phyloP scores from a whole-genome alignment of 306 rosid genomes.

The Sophora flavescens region DNA sequence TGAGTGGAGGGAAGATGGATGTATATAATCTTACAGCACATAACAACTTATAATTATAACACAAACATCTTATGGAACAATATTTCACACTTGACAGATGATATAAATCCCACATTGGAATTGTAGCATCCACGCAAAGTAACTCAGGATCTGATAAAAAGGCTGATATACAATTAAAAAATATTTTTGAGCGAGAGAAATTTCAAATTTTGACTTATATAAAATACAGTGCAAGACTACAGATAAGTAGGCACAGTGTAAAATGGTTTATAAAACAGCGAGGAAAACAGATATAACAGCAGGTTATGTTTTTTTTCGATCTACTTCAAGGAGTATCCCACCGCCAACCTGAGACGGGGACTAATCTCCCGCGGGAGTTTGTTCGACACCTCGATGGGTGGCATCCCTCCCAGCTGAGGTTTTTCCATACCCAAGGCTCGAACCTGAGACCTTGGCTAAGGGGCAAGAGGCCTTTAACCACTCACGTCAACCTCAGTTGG shows the following conservation, averaged over 20 bases:
- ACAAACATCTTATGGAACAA: not conserved
- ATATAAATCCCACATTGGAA: not conserved
- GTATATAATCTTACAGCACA: not conserved
- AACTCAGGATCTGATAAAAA: not conserved
- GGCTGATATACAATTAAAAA: conserved; percentile 1
- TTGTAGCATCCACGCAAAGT: conserved; percentile 2
- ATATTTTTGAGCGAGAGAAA: conserved; percentile 5
- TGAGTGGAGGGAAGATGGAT: conserved; percentile 28
- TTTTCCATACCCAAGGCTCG: no score
- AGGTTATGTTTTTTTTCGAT: no score
- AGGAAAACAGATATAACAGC: conserved; percentile 25
- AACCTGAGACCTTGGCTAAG: no score
- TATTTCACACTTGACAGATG: conserved; percentile 8
- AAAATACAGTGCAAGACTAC: not conserved
- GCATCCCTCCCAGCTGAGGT: no score
- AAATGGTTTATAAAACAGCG: conserved; percentile 12
- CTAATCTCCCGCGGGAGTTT: no score
- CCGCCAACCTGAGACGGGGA: no score
- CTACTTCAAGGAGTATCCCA: no score
- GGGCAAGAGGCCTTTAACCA: no score
- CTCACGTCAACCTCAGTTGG: no score
- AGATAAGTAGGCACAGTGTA: not conserved
- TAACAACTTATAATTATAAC: conserved; percentile 1
- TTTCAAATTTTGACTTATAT: not conserved
- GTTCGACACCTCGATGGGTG: no score